phyloP scores from a whole-genome alignment of 2,329 filamentous ascomycete species.

The Curvularia sp. region DNA sequence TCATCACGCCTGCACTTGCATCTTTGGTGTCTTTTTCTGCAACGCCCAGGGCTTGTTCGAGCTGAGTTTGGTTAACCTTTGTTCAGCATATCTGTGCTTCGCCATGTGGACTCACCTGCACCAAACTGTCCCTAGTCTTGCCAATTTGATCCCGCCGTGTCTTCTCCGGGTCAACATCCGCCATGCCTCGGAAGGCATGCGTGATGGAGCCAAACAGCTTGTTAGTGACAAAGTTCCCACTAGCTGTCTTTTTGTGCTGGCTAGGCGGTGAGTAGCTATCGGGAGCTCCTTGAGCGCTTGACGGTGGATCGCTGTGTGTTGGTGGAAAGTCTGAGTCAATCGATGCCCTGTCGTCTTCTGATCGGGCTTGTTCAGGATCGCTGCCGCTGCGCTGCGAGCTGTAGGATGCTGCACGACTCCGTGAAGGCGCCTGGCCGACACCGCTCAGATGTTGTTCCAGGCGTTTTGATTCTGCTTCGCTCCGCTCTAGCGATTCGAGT shows the following conservation, averaged over 20 bases:
- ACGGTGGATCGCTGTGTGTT: slow-evolving; percentile 75
- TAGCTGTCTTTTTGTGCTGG: slow-evolving; percentile 78
- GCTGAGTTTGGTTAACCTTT: slow-evolving; percentile 49
- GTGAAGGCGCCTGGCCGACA: slow-evolving; percentile 68
- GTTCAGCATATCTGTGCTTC: not conserved
- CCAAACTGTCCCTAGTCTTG: slow-evolving; percentile 89
- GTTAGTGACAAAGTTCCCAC: slow-evolving; percentile 84
- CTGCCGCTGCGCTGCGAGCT: slow-evolving; percentile 55
- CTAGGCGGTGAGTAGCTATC: slow-evolving; percentile 39
- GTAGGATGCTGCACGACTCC: slow-evolving; percentile 71
- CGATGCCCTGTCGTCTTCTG: slow-evolving; percentile 79
- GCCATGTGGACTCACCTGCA: slow-evolving; percentile 25
- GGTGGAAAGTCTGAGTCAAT: slow-evolving; percentile 97
- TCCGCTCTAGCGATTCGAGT: slow-evolving; percentile 88
- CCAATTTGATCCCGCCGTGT: slow-evolving; percentile 92
- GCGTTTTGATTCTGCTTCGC: slow-evolving; percentile 88
- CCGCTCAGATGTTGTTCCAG: slow-evolving; percentile 91
- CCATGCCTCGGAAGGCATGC: slow-evolving; percentile 94
- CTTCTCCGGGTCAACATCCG: slow-evolving; percentile 93
- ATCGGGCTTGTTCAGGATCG: slow-evolving; percentile 51
- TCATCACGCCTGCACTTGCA: slow-evolving; percentile 84
- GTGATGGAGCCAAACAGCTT: slow-evolving; percentile 94
- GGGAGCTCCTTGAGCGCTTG: slow-evolving; percentile 75
- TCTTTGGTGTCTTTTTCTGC: slow-evolving; percentile 93
- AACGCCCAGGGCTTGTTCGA: slow-evolving; percentile 89